Evolutionary conservation across 2,329 filamentous ascomycete genomes (phyloP).

Genomic region (Camptophora hylomeconis): DNA sequence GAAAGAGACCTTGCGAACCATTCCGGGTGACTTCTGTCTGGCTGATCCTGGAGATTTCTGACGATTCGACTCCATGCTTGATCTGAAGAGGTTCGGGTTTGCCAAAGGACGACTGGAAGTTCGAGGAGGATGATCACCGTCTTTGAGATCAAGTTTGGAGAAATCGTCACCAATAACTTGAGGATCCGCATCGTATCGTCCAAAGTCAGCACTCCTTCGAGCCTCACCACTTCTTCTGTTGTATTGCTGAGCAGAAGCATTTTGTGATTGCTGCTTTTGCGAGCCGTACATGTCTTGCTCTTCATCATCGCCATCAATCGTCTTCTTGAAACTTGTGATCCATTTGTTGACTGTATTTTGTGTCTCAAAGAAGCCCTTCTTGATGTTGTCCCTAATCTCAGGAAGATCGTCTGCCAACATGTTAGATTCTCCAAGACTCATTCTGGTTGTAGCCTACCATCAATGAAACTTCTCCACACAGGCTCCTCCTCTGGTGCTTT

Average conservation of each 20-base stretch:
- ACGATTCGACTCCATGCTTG: slow-evolving; percentile 37
- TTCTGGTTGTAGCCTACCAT: slow-evolving; percentile 37
- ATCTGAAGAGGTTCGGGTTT: slow-evolving; percentile 72
- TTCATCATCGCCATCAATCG: slow-evolving; percentile 75
- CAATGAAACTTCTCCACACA: slow-evolving; percentile 66
- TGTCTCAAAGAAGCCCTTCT: slow-evolving; percentile 88
- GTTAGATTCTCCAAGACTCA: slow-evolving; percentile 8
- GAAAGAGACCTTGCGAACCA: slow-evolving; percentile 41
- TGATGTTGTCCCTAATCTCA: slow-evolving; percentile 81
- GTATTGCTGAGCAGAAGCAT: slow-evolving; percentile 25
- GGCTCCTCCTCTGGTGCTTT: slow-evolving; percentile 35
- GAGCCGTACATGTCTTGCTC: slow-evolving; percentile 43
- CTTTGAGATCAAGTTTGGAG: slow-evolving; percentile 48
- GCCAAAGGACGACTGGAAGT: slow-evolving; percentile 52
- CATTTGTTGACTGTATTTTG: slow-evolving; percentile 86
- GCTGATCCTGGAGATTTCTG: slow-evolving; percentile 20
- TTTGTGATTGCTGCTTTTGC: slow-evolving; percentile 18
- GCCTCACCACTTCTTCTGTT: slow-evolving; percentile 44
- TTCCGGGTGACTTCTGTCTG: slow-evolving; percentile 33
- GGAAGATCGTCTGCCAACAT: slow-evolving; percentile 63
- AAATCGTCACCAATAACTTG: slow-evolving; percentile 86
- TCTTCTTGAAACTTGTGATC: slow-evolving; percentile 86
- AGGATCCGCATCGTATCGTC: slow-evolving; percentile 89
- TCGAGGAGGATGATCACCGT: slow-evolving; percentile 44
- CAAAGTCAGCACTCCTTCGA: slow-evolving; percentile 71